Evolutionary conservation across 768 basidiomycete genomes (phyloP).

Genomic region (Tylopilus felleus): DNA sequence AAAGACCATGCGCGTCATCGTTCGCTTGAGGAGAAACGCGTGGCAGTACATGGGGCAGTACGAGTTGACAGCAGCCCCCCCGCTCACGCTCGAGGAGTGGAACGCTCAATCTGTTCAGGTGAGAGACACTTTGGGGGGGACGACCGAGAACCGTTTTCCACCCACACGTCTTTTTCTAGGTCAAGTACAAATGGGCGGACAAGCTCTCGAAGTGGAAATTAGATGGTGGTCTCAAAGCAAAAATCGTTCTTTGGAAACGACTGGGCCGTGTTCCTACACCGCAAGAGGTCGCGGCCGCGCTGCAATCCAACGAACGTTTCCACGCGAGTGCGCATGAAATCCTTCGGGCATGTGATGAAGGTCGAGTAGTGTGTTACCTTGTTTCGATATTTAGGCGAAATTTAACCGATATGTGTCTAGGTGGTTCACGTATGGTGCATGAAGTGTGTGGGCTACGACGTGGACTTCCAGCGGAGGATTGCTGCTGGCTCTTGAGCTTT

Average conservation of each 20-base stretch:
- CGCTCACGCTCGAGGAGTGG: conserved; percentile 6
- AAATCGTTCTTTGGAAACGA: conserved; percentile 10
- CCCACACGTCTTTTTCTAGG: background rate
- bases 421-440: conserved; percentile 6
- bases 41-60: conserved; percentile 18
- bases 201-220: background rate
- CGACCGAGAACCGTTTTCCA: too few relatives aligned
- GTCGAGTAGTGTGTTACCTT: conserved; percentile 1
- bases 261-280: conserved; percentile 4
- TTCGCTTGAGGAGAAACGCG: conserved; percentile 3
- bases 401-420: background rate
- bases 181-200: conserved; percentile 9
- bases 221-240: background rate
- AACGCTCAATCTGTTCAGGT: conserved; percentile 4
- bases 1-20: conserved; percentile 13
- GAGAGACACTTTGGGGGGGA: background rate
- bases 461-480: conserved; percentile 12
- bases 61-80: conserved; percentile 7
- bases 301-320: background rate
- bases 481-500: background rate
- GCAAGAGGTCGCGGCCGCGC: conserved; percentile 3
- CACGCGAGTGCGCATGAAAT: background rate
- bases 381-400: background rate
- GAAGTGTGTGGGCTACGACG: conserved; percentile 11
- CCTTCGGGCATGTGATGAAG: conserved; percentile 3